Base-by-base conservation (phyloP, 1,284 basidiomycete genomes). In the Ganoderma resinaceum region DNA sequence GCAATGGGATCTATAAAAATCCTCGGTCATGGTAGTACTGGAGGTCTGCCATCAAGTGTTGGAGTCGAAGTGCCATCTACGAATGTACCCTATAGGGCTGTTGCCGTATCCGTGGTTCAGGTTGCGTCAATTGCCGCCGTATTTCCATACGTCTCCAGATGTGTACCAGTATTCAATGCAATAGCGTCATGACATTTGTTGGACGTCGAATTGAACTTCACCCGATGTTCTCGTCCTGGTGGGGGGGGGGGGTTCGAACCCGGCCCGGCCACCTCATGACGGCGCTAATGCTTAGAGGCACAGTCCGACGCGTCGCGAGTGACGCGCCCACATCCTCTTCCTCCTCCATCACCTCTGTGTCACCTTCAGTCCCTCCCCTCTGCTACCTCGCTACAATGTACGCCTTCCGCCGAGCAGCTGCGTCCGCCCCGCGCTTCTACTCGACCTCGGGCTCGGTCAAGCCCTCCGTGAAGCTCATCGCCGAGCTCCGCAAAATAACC, bases 401-500 rank as follows among this genome's bases (percentile, higher is more conserved):
- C 66, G 63, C 69, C 62, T 67, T 68, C 65, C 69, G 67, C 38
- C 68, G 68, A 58, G 62, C 46, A 58, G 31, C 63, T 59, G 40
- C 71, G 12, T 43, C 68, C 43, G 63, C 63, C 4, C 63, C 77
- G 35, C 78, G 79, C 38, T 69, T 73, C 61, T 86, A 85, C 74
- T 85, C 85, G 33, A 82, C 82, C 16, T 52, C 77, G 26, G 68
- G 80, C 2, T 58, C 74, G 35, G 73, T 76, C 53, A 84, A 90
- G 80, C 79, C 85, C 61, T 80, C 91, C 38, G 84, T 94, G 66
- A 90, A 92, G 71, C 90, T 96, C 71, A 92, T 99, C 70, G 92
- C 93, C 2, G 90, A 95, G 79, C 88, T 99, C 42, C 91, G 97
- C 67, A 94, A 93, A 81, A 85, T 85, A 69, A 92, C 90, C 4